Evolutionary conservation across 2,329 filamentous ascomycete species (phyloP).

Genomic region (Diplocarpon mali): DNA sequence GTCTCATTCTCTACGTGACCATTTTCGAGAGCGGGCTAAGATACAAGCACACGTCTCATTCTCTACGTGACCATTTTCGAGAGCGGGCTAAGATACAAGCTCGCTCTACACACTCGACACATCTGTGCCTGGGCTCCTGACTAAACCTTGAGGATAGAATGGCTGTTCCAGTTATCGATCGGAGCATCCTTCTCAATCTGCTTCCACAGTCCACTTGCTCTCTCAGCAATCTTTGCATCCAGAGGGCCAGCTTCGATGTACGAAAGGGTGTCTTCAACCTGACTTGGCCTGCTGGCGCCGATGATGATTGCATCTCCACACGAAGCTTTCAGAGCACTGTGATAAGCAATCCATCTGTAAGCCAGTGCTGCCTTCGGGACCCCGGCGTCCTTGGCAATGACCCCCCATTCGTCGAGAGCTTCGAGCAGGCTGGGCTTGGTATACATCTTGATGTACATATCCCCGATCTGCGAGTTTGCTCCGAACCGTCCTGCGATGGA

Average conservation of each 20-base stretch:
- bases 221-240: slow-evolving; percentile 10
- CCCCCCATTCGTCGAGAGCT: slow-evolving; percentile 23
- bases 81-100: too few species aligned
- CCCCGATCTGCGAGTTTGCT: slow-evolving; percentile 6
- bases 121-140: background rate
- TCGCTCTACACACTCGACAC: too few species aligned
- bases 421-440: slow-evolving; percentile 12
- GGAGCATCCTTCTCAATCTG: slow-evolving; percentile 22
- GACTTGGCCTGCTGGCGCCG: slow-evolving; percentile 16
- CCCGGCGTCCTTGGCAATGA: slow-evolving; percentile 23
- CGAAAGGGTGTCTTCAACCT: slow-evolving; percentile 18
- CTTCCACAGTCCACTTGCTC: slow-evolving; percentile 19
- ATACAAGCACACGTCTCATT: too few species aligned
- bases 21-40: too few species aligned
- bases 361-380: slow-evolving; percentile 28
- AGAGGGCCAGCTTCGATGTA: slow-evolving; percentile 19
- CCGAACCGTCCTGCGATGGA: slow-evolving; percentile 20
- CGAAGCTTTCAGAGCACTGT: slow-evolving; percentile 22
- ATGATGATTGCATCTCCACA: slow-evolving; percentile 27
- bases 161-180: slow-evolving; percentile 13
- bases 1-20: too few species aligned
- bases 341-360: slow-evolving; percentile 29
- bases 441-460: slow-evolving; percentile 17
- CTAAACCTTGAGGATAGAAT: background rate
- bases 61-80: too few species aligned